Base-by-base conservation (phyloP, 495 filamentous ascomycete species). In the Lepidopterella palustris region DNA sequence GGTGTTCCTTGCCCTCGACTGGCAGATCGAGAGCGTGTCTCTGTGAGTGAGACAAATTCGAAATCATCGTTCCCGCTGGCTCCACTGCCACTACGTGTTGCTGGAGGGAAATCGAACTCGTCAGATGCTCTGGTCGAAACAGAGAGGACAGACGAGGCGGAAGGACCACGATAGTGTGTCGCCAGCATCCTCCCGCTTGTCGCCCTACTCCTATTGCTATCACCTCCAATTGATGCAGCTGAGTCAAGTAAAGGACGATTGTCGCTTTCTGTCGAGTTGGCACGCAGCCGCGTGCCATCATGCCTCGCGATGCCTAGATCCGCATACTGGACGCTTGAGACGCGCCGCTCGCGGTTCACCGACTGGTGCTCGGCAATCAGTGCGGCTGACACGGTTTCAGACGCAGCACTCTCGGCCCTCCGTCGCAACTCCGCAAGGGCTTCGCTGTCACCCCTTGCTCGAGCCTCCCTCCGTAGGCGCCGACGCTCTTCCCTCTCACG, bases 271-370 rank as follows among this genome's bases (percentile, higher is more conserved):
- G 78, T 78, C 49, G 88, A 92, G 63, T 85, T 86, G 18, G 89
- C 89, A 40, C 93, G 84, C 55, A 98, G 72, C 13, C 93, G 82
- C 0, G 88, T 89, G 20, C 93, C 93, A 68, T 97, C 93, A 61
- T 92, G 90, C 48, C 90, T 79, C 8, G 89, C 91, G 50, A 95
- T 81, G 28, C 93, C 93, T 10, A 97, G 71, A 9, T 89, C 86
- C 4, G 84, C 90, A 68, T 98, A 98, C 57, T 82, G 84, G 13
- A 97, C 93, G 58, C 83, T 87, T 47, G 88, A 87, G 40, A 96
- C 84, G 6, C 90, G 80, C 26, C 86, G 79, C 26, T 91, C 85
- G 6, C 89, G 82, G 45, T 84, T 82, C 15, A 75, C 73, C 27
- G 82, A 75, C 27, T 85, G 85, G 62, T 90, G 85, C 57, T 87